Conservation (phyloP, 768 basidiomycete species). For the Cantharellus anzutake region DNA sequence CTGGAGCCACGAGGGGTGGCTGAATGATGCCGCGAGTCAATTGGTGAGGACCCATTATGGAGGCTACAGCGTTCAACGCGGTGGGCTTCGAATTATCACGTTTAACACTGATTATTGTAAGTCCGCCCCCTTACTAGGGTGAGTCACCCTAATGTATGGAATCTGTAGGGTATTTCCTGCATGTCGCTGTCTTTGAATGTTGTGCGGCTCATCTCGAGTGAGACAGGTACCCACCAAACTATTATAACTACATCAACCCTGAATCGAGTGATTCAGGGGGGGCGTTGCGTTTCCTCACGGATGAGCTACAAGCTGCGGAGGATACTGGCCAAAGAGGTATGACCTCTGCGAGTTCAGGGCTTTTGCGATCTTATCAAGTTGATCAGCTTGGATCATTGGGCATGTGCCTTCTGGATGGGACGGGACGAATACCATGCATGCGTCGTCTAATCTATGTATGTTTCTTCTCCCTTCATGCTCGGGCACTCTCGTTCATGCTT, state of each 20-base stretch:
- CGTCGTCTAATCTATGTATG: constrained; percentile 55
- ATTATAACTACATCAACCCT: constrained; percentile 62
- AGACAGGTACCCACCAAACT: constrained; percentile 32
- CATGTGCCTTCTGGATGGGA: constrained; percentile 48
- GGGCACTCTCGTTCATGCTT: not conserved
- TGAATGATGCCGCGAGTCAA: constrained; percentile 34
- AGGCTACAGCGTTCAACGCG: constrained; percentile 52
- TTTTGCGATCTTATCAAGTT: constrained; percentile 6
- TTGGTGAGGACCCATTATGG: constrained; percentile 50
- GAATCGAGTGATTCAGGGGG: constrained; percentile 50
- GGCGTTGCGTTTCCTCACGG: constrained; percentile 58
- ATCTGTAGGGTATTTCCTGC: not conserved
- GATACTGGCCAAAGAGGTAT: constrained; percentile 52
- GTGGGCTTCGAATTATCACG: constrained; percentile 52
- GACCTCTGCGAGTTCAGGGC: not conserved
- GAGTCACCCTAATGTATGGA: not conserved
- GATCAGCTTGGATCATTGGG: constrained; percentile 30
- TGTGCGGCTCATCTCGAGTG: not conserved
- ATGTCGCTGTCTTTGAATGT: not conserved
- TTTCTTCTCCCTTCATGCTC: constrained; percentile 13
- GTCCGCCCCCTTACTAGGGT: constrained; percentile 13
- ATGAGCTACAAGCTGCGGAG: constrained; percentile 61
- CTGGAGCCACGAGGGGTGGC: constrained; percentile 55
- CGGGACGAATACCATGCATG: constrained; percentile 39
- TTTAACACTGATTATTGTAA: constrained; percentile 61